Conservation (phyloP, 106 monocot species). For the Allium cepa region DNA sequence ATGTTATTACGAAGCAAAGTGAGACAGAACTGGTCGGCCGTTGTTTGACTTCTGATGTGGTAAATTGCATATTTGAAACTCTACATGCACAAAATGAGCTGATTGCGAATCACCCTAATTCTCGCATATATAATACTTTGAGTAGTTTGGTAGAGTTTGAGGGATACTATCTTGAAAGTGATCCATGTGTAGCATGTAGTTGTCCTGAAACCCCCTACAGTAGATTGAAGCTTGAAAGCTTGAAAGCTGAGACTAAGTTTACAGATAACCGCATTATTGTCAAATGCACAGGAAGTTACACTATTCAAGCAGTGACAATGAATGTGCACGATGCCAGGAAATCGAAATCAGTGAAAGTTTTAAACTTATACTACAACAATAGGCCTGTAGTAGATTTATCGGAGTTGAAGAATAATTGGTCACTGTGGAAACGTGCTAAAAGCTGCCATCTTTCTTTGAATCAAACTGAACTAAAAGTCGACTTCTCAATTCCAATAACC, state of each 20-base stretch:
- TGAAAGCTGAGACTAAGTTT: constrained; percentile 97
- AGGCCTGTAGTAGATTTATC: constrained; percentile 82
- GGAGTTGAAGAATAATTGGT: constrained; percentile 97
- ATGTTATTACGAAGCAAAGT: constrained; percentile 40
- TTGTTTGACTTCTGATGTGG: constrained; percentile 75
- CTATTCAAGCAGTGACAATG: constrained; percentile 91
- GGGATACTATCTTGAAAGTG: constrained; percentile 98
- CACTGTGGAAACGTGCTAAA: constrained; percentile 97
- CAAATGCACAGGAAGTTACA: constrained; percentile 97
- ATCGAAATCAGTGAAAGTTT: constrained; percentile 90
- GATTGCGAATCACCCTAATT: constrained; percentile 98
- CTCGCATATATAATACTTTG: constrained; percentile 85
- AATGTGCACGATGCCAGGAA: constrained; percentile 98
- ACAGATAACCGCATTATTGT: constrained; percentile 99
- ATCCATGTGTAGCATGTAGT: constrained; percentile 95
- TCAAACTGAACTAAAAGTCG: constrained; percentile 97
- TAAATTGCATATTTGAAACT: constrained; percentile 78
- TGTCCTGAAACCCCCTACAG: constrained; percentile 94
- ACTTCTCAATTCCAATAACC: constrained; percentile 96
- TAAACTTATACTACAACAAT: constrained; percentile 96
- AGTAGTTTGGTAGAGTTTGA: constrained; percentile 94
- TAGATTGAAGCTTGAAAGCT: constrained; percentile 90
- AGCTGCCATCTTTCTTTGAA: constrained; percentile 89
- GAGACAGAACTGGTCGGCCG: constrained; percentile 43
- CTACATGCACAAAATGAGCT: constrained; percentile 95